A percentile compares a stretch with the other conserved stretches of the same genome.
These are phyloP conservation scores for Cladosporium sp. DNA, from an alignment of 2,329 filamentous ascomycete species.

Conservation along the genomic window DNA sequence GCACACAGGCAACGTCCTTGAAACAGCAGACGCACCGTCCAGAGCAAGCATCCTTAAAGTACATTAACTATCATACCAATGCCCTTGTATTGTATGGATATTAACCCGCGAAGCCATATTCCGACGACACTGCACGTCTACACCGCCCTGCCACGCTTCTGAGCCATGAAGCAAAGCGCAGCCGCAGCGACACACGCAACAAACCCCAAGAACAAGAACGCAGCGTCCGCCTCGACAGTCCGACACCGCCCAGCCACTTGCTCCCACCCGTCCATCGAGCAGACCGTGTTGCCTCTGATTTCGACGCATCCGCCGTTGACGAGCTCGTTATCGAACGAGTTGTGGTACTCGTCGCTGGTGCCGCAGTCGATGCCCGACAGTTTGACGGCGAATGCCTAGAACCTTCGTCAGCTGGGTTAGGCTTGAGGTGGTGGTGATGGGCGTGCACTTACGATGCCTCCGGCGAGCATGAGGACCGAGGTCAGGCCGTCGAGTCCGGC, in stretches of 20 bases:
- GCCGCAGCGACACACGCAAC: conserved; percentile 13
- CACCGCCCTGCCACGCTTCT: conserved; percentile 6
- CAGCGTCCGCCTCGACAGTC: conserved; percentile 18
- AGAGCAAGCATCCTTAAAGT: no score
- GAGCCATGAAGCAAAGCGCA: conserved; percentile 11
- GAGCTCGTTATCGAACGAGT: conserved; percentile 12
- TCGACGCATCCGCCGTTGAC: conserved; percentile 18
- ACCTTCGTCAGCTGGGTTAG: neutral
- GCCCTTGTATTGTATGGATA: no score
- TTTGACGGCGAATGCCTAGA: conserved; percentile 19
- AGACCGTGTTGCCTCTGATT: neutral
- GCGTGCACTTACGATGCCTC: conserved; percentile 22
- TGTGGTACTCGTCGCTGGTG: neutral
- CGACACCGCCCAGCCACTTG: conserved; percentile 16
- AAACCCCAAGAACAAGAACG: conserved; percentile 22
- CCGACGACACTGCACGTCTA: no score
- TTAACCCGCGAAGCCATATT: no score
- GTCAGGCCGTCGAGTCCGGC: conserved; percentile 19
- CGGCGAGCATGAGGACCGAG: conserved; percentile 20
- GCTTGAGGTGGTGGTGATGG: neutral
- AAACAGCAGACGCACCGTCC: no score
- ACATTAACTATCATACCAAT: no score
- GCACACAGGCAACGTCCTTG: no score
- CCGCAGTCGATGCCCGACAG: conserved; percentile 17
- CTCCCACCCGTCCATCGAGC: neutral